phyloP scores from a whole-genome alignment of 352 stramenopile genomes.

The Globisporangium uncinulatum region DNA sequence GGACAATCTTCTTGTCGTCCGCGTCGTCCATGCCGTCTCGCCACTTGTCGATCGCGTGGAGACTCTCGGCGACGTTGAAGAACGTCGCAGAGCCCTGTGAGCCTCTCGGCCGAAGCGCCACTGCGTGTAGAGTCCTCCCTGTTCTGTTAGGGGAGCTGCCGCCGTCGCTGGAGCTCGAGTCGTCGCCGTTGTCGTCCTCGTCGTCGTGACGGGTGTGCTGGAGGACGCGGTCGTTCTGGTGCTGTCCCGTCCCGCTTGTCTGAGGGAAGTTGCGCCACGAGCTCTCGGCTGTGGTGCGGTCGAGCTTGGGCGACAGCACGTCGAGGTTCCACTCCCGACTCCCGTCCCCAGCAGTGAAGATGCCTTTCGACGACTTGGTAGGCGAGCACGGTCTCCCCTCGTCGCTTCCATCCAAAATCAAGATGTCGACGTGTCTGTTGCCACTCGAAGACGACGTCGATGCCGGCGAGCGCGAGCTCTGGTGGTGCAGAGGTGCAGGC shows the following conservation, averaged over 20 bases:
- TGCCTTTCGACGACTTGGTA: slow-evolving; percentile 39
- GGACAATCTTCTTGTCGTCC: slow-evolving; percentile 22
- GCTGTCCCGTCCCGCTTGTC: slow-evolving; percentile 10
- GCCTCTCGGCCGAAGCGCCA: slow-evolving; percentile 15
- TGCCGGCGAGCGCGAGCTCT: slow-evolving; percentile 6
- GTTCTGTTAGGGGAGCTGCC: slow-evolving; percentile 14
- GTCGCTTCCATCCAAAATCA: slow-evolving; percentile 49
- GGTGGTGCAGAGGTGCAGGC: slow-evolving; percentile 3
- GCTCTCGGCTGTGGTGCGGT: slow-evolving; percentile 35
- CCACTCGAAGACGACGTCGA: slow-evolving; percentile 5
- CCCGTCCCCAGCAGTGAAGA: slow-evolving; percentile 27
- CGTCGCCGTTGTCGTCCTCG: neutral
- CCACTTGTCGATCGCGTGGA: slow-evolving; percentile 71
- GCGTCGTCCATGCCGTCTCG: slow-evolving; percentile 61
- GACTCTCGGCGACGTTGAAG: slow-evolving; percentile 68
- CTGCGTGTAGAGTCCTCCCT: neutral
- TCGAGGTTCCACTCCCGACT: slow-evolving; percentile 58
- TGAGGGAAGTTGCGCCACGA: slow-evolving; percentile 18
- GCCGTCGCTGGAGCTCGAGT: slow-evolving; percentile 39
- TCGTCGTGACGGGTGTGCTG: slow-evolving; percentile 14
- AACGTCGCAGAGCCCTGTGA: slow-evolving; percentile 24
- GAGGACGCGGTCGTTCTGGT: slow-evolving; percentile 34
- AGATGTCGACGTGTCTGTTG: slow-evolving; percentile 36
- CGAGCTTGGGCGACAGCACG: slow-evolving; percentile 43
- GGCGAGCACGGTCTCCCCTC: slow-evolving; percentile 39